These are phyloP conservation scores for Trichoderma gamsii DNA, from an alignment of 495 filamentous ascomycete genomes.

Conservation along the genomic window DNA sequence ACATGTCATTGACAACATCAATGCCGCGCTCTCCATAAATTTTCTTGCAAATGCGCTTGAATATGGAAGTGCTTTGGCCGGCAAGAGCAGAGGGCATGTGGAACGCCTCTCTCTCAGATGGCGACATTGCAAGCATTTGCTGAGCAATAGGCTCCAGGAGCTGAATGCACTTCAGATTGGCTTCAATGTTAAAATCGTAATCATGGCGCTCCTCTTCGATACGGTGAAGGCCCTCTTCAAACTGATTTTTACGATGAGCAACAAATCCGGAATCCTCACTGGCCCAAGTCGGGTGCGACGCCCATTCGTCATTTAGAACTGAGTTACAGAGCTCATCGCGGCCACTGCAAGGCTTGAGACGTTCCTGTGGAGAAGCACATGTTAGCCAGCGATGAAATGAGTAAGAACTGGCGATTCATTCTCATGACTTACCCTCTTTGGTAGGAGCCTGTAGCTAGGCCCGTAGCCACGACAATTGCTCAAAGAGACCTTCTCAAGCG, in stretches of 20 bases:
- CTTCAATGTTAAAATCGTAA: conserved; percentile 97
- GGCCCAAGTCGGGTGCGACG: conserved; percentile 97
- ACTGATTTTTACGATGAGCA: conserved; percentile 91
- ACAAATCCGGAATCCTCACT: conserved; percentile 98
- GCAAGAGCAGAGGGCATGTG: conserved; percentile 76
- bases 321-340: conserved; percentile 86
- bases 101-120: conserved; percentile 64
- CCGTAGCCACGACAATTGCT: conserved; percentile 90
- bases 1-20: conserved; percentile 75
- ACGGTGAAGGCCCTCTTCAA: conserved; percentile 85
- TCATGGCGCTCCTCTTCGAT: conserved; percentile 98
- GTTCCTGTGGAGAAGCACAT: conserved; percentile 44
- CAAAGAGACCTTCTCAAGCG: conserved; percentile 70
- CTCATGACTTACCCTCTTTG: conserved; percentile 57
- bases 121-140: conserved; percentile 68
- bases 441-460: conserved; percentile 89
- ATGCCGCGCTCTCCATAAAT: conserved; percentile 89
- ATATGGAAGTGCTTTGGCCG: conserved; percentile 91
- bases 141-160: conserved; percentile 90
- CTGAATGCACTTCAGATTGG: conserved; percentile 86
- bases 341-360: conserved; percentile 80
- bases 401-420: too few species aligned
- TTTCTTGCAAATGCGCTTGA: conserved; percentile 94
- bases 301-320: conserved; percentile 97
- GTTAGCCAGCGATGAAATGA: neutral